Evolutionary conservation across 306 rosid genomes (phyloP), one percentile per base, ranked within the genome.

Genomic region (Pyrus bretschneideri): DNA sequence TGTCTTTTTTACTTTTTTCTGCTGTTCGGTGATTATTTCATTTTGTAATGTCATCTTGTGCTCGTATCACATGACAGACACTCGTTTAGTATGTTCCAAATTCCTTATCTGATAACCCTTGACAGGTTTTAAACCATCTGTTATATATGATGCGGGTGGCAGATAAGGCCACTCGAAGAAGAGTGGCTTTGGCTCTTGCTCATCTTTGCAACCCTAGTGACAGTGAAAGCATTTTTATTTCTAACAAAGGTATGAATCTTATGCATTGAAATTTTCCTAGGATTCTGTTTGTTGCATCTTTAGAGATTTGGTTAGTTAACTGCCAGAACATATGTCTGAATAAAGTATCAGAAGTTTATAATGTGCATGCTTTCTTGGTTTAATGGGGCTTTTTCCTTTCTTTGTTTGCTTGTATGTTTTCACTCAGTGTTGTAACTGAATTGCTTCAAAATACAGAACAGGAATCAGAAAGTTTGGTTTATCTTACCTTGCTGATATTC

Each of bases 151-250:
- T 90, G 93, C 89, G 89, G 72, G 90, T 78, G 79, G 83, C 86
- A 5, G 93, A 92, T 10, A 87, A 75, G 74, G 63, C 79, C 58
- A 76, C 86, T 76, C 89, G 88, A 87, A 88, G 83, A 81, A 79
- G 88, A 81, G 82, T 88, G 83, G 93, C 96, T 69, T 81, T 90
- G 79, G 87, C 91, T 76, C 95, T 92, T 83, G 96, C 96, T 2
- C 92, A 90, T 92, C 93, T 88, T 78, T 90, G 97, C 77, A 76
- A 85, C 59, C 83, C 86, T 31, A 88, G 78, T 58, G 88, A 90
- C 75, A 85, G 78, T 69, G 88, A 85, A 85, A 79, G 76, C 73
- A 79, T 88, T 74, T 92, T 90, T 54, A 83, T 90, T 67, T 90
- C 88, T 74, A 84, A 88, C 79, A 81, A 83, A 70, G 97, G 96